phyloP scores from a whole-genome alignment of 2,329 filamentous ascomycete species.

The Colletotrichum coccodes region DNA sequence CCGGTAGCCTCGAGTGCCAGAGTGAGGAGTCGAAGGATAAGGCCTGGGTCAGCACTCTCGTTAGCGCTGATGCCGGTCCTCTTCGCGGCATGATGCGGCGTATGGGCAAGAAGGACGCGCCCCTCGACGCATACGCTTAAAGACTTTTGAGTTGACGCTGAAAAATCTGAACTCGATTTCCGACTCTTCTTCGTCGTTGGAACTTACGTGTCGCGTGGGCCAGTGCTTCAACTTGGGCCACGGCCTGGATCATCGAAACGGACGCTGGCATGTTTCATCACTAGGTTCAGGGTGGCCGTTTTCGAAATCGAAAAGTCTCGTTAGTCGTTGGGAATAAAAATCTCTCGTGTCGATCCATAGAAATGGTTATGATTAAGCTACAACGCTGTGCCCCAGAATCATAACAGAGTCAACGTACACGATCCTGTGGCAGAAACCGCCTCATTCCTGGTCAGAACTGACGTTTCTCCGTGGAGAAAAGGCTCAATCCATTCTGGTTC shows the following conservation, averaged over 20 bases:
- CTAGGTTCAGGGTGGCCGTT: neutral
- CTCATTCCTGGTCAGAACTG: neutral
- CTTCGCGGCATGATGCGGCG: constrained; percentile 48
- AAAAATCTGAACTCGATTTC: neutral
- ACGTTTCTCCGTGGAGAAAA: neutral
- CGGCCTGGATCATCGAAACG: neutral
- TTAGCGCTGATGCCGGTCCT: constrained; percentile 41
- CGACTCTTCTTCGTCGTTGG: neutral
- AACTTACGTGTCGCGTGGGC: neutral
- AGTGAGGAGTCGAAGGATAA: constrained; percentile 37
- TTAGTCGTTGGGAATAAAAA: neutral
- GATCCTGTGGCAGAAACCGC: neutral
- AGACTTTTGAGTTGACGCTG: too few species aligned
- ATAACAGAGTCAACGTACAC: neutral
- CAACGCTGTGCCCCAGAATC: neutral
- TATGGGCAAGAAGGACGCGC: constrained; percentile 34
- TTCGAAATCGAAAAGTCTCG: neutral
- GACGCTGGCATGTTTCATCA: neutral
- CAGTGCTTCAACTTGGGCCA: neutral
- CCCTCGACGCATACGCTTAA: constrained; percentile 34
- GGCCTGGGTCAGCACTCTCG: constrained; percentile 47
- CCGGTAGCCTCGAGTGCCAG: constrained; percentile 36
- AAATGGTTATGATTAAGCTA: neutral
- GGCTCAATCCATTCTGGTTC: neutral
- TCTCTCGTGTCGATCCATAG: neutral